Evolutionary conservation across 192 early-diverging fungal genomes (phyloP), one percentile per base, ranked within the genome.

Genomic region (Spizellomyces sp.): DNA sequence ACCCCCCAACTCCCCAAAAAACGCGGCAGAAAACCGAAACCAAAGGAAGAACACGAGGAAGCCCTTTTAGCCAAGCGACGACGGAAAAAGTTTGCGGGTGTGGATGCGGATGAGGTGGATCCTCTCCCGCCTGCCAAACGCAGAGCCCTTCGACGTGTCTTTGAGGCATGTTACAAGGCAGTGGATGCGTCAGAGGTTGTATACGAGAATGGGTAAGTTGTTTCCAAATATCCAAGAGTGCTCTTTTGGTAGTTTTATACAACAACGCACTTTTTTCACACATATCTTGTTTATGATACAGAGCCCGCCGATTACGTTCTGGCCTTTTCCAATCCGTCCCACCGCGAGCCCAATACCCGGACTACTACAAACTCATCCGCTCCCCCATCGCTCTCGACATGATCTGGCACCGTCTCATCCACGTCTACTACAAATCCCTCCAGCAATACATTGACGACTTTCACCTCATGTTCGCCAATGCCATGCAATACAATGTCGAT

Each of bases 321-420:
- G 93, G 91, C 64, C 79, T 96, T 41, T 98, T 96, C 78, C 71
- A 89, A 70, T 81, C 85, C 55, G 76, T 99, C 27, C 92, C 91
- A 12, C 84, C 80, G 70, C 77, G 86, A 58, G 79, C 77, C 52
- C 81, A 87, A 47, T 99, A 96, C 71, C 90, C 94, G 0, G 90
- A 91, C 75, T 99, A 99, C 76, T 98, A 96, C 74, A 81, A 87
- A 67, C 82, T 95, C 59, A 99, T 99, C 71, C 74, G 79, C n/a
- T 76, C 90, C 36, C 97, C 95, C 6, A 95, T 97, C 58, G 91
- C 95, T 5, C 83, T 99, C 86, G 89, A 93, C 55, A 90, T 86
- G 56, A 99, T 99, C 76, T 81, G 90, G 66, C 81, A 84, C 65
- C 85, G 90, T 19, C 88, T 96, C 70, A 87, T 87, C 67, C 87